phyloP scores from a whole-genome alignment of 129 eudicot species.

The Lactuca sativa region DNA sequence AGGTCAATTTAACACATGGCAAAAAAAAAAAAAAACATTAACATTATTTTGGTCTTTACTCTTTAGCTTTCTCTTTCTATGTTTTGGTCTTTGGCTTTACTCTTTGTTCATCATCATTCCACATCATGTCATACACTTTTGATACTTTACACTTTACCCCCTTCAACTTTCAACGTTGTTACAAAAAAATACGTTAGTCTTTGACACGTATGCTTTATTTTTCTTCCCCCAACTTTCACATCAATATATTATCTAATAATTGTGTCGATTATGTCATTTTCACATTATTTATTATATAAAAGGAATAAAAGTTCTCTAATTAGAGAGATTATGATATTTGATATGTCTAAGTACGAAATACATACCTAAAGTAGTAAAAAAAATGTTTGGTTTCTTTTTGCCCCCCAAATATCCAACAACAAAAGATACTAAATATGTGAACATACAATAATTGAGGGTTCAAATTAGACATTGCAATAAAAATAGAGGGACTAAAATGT shows the following conservation, averaged over 20 bases:
- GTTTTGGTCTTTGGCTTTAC: constrained; percentile 22
- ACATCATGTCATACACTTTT: constrained; percentile 8
- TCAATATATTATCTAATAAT: background rate
- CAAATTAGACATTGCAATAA: background rate
- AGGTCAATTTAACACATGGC: background rate
- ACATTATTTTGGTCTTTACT: background rate
- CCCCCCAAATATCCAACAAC: background rate
- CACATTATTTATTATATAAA: constrained; percentile 1
- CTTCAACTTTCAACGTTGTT: background rate
- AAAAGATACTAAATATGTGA: background rate
- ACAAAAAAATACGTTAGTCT: background rate
- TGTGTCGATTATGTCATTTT: constrained; percentile 12
- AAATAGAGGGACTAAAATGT: constrained; percentile 19
- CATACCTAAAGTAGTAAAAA: background rate
- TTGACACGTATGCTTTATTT: background rate
- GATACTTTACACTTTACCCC: constrained; percentile 1
- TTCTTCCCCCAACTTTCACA: background rate
- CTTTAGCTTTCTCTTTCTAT: constrained; percentile 15
- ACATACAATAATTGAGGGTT: background rate
- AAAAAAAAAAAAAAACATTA: background rate
- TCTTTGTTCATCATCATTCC: constrained; percentile 9
- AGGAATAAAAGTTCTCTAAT: background rate
- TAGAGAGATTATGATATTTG: background rate
- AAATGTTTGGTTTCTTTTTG: background rate
- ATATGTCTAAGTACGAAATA: background rate